phyloP scores from a whole-genome alignment of 306 rosid genomes.

The Prunus mongolica region DNA sequence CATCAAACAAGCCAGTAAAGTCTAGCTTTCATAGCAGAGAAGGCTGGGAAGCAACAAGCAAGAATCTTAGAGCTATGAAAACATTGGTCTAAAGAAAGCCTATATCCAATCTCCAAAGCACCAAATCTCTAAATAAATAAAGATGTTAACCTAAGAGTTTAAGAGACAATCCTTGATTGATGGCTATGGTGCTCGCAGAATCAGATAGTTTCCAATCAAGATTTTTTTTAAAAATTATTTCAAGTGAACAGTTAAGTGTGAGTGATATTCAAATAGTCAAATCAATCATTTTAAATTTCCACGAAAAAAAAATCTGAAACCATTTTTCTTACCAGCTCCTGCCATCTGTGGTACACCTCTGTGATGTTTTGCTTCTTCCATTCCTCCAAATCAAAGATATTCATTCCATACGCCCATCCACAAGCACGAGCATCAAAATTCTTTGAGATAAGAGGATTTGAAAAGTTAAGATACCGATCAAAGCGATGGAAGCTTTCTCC shows the following conservation, averaged over 20 bases:
- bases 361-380: constrained; percentile 98
- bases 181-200: not conserved
- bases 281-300: not conserved
- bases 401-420: constrained; percentile 99
- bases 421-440: constrained; percentile 90
- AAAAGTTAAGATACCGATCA: constrained; percentile 92
- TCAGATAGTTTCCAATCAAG: not conserved
- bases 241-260: not conserved
- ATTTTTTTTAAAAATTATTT: not conserved
- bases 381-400: constrained; percentile 80
- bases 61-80: not conserved
- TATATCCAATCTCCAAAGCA: not conserved
- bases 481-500: constrained; percentile 95
- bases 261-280: not conserved
- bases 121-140: not conserved
- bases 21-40: not conserved
- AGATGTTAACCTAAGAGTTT: not conserved
- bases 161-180: not conserved
- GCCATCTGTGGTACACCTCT: constrained; percentile 90
- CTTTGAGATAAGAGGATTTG: constrained; percentile 87
- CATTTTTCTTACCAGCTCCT: constrained; percentile 66
- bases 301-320: constrained; percentile 1
- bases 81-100: not conserved
- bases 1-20: constrained; percentile 4
- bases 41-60: not conserved